These are phyloP conservation scores for Thelephora terrestris DNA, from an alignment of 1,284 basidiomycete species.

Conservation along the genomic window DNA sequence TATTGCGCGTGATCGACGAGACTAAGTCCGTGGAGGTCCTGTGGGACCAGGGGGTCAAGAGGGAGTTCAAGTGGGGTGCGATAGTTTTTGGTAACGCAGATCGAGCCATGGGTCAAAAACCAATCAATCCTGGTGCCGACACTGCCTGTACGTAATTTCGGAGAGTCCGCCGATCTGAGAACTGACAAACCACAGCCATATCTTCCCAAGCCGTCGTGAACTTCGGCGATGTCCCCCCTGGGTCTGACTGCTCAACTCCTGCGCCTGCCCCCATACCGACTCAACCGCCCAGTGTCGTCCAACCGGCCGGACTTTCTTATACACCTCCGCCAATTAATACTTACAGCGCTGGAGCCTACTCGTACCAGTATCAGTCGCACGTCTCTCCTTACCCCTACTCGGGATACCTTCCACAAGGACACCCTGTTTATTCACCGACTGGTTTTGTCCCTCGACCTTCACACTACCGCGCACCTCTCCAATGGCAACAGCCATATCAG, in stretches of 20 bases:
- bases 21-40: conserved; percentile 64
- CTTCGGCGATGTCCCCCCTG: neutral
- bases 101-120: conserved; percentile 51
- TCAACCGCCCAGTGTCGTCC: conserved; percentile 10
- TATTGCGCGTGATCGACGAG: conserved; percentile 61
- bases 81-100: conserved; percentile 51
- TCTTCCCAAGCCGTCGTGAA: neutral
- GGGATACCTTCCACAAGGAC: neutral
- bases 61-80: conserved; percentile 73
- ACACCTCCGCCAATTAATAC: conserved; percentile 13
- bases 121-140: conserved; percentile 36
- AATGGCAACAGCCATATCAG: conserved; percentile 33
- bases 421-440: neutral
- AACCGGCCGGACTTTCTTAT: conserved; percentile 10
- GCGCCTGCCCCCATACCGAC: conserved; percentile 17
- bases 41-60: conserved; percentile 61
- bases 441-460: neutral
- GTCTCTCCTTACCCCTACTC: neutral
- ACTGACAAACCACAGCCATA: neutral
- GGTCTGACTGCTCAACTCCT: neutral
- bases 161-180: no score
- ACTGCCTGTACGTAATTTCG: conserved; percentile 26
- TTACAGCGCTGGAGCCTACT: conserved; percentile 22
- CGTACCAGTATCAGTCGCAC: conserved; percentile 16
- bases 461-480: conserved; percentile 15